A percentile compares a stretch with the other conserved stretches of the same genome.
These are phyloP conservation scores for Picea glauca DNA, from an alignment of 75 land plant species.

Conservation along the genomic window DNA sequence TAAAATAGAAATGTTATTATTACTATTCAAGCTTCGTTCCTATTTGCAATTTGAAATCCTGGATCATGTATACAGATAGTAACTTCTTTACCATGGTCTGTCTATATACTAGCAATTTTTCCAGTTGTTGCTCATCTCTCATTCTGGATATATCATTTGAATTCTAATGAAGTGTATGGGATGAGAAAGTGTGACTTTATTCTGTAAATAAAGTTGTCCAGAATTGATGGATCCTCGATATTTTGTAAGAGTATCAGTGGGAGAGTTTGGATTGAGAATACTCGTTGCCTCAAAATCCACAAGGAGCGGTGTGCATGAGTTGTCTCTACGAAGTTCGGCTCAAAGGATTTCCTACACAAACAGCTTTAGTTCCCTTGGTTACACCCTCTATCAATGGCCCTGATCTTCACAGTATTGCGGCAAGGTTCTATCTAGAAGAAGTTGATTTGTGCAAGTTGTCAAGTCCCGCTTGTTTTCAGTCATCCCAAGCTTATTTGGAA, in stretches of 20 bases:
- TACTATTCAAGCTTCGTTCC: too few relatives aligned
- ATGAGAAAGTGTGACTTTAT: neutral
- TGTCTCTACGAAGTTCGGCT: slow-evolving; percentile 70
- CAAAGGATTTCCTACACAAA: slow-evolving; percentile 31
- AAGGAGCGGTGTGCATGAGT: slow-evolving; percentile 24
- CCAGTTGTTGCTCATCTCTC: neutral
- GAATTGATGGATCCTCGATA: slow-evolving; percentile 71
- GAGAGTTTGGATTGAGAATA: slow-evolving; percentile 66
- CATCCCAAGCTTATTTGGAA: too few relatives aligned
- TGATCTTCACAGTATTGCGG: too few relatives aligned
- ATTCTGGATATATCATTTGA: neutral
- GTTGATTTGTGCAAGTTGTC: too few relatives aligned
- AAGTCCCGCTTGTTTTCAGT: too few relatives aligned
- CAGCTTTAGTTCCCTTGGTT: too few relatives aligned
- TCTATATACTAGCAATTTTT: neutral
- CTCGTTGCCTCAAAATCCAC: slow-evolving; percentile 34
- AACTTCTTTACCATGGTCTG: neutral
- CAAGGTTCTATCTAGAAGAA: too few relatives aligned
- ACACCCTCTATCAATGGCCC: too few relatives aligned
- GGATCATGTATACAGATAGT: neutral
- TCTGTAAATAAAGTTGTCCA: neutral
- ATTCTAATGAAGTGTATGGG: neutral
- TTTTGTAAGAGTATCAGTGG: slow-evolving; percentile 68
- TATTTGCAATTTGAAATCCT: neutral
- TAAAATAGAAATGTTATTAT: too few relatives aligned